phyloP scores from a whole-genome alignment of 306 rosid species.

The Malus domestica region ASM211411v1 NC_041802.1:8572501-8573000 shows the following conservation, averaged over 20 bases:
- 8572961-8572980: no score
- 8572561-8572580: not conserved
- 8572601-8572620: not conserved
- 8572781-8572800: conserved; percentile 34
- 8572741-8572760: not conserved
- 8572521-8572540: not conserved
- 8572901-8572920: not conserved
- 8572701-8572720: not conserved
- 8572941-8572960: not conserved
- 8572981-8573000: not conserved
- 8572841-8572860: conserved; percentile 89
- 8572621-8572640: not conserved
- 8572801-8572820: conserved; percentile 91
- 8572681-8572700: not conserved
- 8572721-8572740: not conserved
- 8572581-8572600: not conserved
- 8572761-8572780: not conserved
- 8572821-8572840: conserved; percentile 89
- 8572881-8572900: conserved; percentile 89
- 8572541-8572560: not conserved
- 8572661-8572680: not conserved
- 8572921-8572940: not conserved
- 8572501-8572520: not conserved
- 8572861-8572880: conserved; percentile 84
- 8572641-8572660: not conserved